These are phyloP conservation scores for Penicillium sp. DNA, from an alignment of 2,329 filamentous ascomycete species.

Conservation along the genomic window DNA sequence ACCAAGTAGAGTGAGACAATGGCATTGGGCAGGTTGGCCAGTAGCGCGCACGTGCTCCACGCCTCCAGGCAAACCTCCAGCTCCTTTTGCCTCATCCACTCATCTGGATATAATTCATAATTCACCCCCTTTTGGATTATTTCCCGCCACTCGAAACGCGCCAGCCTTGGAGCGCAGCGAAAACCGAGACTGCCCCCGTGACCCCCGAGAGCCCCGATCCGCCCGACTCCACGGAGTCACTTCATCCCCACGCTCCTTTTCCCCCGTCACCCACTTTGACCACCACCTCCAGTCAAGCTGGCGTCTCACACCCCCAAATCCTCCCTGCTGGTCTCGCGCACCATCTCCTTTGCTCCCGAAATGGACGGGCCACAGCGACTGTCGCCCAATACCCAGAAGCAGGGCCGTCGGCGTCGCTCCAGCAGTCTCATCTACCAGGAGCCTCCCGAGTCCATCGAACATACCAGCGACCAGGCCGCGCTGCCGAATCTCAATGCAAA, in stretches of 20 bases:
- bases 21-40: no score
- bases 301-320: conserved; percentile 76
- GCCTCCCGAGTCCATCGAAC: conserved; percentile 93
- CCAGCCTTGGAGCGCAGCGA: background rate
- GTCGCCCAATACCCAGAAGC: conserved; percentile 65
- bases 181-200: conserved; percentile 19
- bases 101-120: background rate
- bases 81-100: background rate
- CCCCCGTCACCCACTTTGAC: conserved; percentile 20
- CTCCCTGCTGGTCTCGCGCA: conserved; percentile 85
- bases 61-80: background rate
- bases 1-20: no score
- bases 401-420: conserved; percentile 86
- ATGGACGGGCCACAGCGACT: conserved; percentile 65
- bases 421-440: conserved; percentile 99
- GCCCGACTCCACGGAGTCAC: conserved; percentile 28
- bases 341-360: conserved; percentile 88
- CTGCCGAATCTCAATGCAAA: conserved; percentile 95
- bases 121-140: background rate
- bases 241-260: conserved; percentile 36
- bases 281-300: conserved; percentile 30
- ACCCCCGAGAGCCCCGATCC: conserved; percentile 25
- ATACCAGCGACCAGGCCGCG: conserved; percentile 93
- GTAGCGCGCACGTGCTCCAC: conserved; percentile 2
- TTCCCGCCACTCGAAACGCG: background rate